Conservation (phyloP, 73 alveolate genomes). For the Durusdinium trenchii region DNA sequence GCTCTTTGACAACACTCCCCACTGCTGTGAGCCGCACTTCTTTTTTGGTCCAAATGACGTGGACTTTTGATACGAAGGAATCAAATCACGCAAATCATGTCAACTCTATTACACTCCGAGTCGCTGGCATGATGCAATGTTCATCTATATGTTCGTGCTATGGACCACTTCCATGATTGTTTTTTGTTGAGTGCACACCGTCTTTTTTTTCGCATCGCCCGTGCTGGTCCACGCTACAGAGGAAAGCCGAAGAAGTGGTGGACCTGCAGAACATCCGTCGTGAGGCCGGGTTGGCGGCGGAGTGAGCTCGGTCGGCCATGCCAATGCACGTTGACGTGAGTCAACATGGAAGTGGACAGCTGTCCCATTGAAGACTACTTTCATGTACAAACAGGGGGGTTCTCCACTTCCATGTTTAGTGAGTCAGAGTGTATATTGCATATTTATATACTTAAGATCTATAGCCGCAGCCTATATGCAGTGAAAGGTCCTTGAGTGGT, state of each 20-base stretch:
- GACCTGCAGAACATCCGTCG: constrained; percentile 26
- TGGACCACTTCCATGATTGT: no score
- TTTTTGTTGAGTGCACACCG: not conserved
- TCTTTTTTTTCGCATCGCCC: not conserved
- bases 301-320: not conserved
- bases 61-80: no score
- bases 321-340: not conserved
- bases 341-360: no score
- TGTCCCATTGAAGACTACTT: no score
- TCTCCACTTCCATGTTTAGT: no score
- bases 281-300: not conserved
- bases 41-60: no score
- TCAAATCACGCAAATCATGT: no score
- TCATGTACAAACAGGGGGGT: no score
- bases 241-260: constrained; percentile 24
- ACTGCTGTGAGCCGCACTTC: no score
- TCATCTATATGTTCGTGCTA: no score
- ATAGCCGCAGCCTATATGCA: not conserved
- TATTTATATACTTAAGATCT: not conserved
- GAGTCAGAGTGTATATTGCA: not conserved
- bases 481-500: no score
- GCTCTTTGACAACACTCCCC: no score
- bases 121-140: not conserved
- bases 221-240: not conserved
- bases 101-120: not conserved